A percentile compares a stretch with the other conserved stretches of the same genome.
phyloP scores from a whole-genome alignment of 2,329 filamentous ascomycete genomes.

The Didymella keratinophila region DNA sequence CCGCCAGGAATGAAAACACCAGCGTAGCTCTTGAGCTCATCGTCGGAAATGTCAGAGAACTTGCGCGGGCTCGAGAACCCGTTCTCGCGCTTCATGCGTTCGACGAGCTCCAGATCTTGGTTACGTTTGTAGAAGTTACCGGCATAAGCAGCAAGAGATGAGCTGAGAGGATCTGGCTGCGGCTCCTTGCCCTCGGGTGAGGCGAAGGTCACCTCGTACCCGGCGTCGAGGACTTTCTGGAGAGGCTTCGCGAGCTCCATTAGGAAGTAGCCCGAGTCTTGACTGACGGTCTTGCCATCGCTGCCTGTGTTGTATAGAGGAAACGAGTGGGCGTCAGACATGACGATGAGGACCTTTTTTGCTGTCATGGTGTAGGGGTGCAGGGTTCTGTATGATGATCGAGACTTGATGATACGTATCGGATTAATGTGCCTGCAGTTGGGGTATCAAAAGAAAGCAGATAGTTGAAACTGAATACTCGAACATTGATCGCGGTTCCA shows the following conservation, averaged over 20 bases:
- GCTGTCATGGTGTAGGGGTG: constrained; percentile 24
- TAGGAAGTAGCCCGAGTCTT: constrained; percentile 44
- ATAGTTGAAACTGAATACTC: not conserved
- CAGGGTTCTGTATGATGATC: not conserved
- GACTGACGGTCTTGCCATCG: constrained; percentile 35
- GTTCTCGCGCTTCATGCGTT: constrained; percentile 57
- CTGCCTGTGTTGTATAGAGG: constrained; percentile 38
- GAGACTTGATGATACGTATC: not conserved
- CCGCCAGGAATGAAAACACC: constrained; percentile 58
- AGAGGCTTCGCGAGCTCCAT: constrained; percentile 47
- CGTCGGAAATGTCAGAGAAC: constrained; percentile 52
- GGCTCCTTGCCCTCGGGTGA: constrained; percentile 55
- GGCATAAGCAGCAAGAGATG: constrained; percentile 53
- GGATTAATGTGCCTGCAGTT: not conserved
- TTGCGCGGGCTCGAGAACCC: constrained; percentile 51
- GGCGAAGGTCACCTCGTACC: constrained; percentile 57
- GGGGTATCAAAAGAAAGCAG: constrained; percentile 2
- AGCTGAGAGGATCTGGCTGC: constrained; percentile 53
- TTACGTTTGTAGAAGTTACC: constrained; percentile 57
- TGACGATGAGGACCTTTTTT: constrained; percentile 56
- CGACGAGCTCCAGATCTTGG: constrained; percentile 53
- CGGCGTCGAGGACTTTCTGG: constrained; percentile 37
- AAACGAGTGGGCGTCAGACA: constrained; percentile 54
- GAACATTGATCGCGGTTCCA: not conserved
- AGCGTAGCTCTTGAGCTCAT: constrained; percentile 50